A percentile compares a stretch with the other conserved stretches of the same genome.
phyloP scores from a whole-genome alignment of 2,329 filamentous ascomycete species.

The Blastomyces gilchristii region DNA sequence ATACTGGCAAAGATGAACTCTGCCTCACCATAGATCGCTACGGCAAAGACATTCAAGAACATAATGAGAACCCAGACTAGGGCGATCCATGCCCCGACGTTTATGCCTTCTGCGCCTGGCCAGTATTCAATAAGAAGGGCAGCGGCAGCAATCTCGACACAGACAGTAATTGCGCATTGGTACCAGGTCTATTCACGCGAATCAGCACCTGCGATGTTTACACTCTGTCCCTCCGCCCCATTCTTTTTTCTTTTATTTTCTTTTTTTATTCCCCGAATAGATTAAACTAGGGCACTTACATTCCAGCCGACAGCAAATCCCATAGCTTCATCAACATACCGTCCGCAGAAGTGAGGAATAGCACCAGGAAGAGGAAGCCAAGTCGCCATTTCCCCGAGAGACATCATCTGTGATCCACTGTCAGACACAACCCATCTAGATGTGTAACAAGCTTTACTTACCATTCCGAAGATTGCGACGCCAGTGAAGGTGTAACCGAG shows the following conservation, averaged over 20 bases:
- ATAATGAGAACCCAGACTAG: slow-evolving; percentile 50
- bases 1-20: slow-evolving; percentile 44
- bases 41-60: slow-evolving; percentile 51
- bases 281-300: slow-evolving; percentile 56
- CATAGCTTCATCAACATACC: slow-evolving; percentile 39
- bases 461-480: slow-evolving; percentile 37
- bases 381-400: slow-evolving; percentile 41
- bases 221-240: neutral
- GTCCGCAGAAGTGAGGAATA: slow-evolving; percentile 37
- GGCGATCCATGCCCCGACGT: slow-evolving; percentile 35
- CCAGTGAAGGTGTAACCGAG: slow-evolving; percentile 45
- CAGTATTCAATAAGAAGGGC: slow-evolving; percentile 55
- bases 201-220: neutral
- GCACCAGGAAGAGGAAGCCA: slow-evolving; percentile 41
- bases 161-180: slow-evolving; percentile 24
- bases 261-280: slow-evolving; percentile 17
- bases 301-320: slow-evolving; percentile 42
- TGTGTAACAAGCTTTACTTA: slow-evolving; percentile 7
- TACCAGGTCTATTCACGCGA: slow-evolving; percentile 24
- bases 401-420: slow-evolving; percentile 23
- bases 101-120: slow-evolving; percentile 32
- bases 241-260: neutral
- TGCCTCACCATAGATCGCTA: slow-evolving; percentile 40
- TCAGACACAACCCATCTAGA: neutral
- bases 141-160: slow-evolving; percentile 52